Conservation (phyloP, 108 stramenopile genomes). For the Nitzschia sp. region DNA sequence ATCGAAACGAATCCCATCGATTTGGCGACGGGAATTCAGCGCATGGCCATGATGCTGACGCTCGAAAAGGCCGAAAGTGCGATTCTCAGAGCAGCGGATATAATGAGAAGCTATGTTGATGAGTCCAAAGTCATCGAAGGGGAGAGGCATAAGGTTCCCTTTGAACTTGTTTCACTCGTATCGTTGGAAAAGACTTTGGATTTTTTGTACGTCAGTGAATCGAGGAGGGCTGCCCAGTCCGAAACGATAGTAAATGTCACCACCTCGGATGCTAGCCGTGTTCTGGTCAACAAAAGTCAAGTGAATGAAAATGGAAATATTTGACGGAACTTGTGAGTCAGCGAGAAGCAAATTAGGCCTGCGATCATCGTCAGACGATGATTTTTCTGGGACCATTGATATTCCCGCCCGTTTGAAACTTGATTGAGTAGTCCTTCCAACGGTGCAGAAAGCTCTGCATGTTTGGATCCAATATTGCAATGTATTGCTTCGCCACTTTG, state of each 20-base stretch:
- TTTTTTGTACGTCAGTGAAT: neutral
- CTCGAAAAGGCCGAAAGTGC: conserved; percentile 1
- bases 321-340: too few relatives aligned
- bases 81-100: neutral
- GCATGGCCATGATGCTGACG: neutral
- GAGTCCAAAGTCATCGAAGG: neutral
- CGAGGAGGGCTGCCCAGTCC: neutral
- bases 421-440: too few relatives aligned
- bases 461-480: too few relatives aligned
- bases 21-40: conserved; percentile 9
- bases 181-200: neutral
- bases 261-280: neutral
- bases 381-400: too few relatives aligned
- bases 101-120: neutral
- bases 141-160: neutral
- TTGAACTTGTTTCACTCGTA: neutral
- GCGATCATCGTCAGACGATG: too few relatives aligned
- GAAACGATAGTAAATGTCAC: neutral
- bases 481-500: too few relatives aligned
- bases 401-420: too few relatives aligned
- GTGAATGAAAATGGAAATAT: too few relatives aligned
- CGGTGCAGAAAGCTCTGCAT: too few relatives aligned
- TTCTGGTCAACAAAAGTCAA: neutral
- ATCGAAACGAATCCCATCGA: conserved; percentile 10
- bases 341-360: too few relatives aligned